Conservation (phyloP, 2,329 filamentous ascomycete species). For the Coniochaeta sp. region DNA sequence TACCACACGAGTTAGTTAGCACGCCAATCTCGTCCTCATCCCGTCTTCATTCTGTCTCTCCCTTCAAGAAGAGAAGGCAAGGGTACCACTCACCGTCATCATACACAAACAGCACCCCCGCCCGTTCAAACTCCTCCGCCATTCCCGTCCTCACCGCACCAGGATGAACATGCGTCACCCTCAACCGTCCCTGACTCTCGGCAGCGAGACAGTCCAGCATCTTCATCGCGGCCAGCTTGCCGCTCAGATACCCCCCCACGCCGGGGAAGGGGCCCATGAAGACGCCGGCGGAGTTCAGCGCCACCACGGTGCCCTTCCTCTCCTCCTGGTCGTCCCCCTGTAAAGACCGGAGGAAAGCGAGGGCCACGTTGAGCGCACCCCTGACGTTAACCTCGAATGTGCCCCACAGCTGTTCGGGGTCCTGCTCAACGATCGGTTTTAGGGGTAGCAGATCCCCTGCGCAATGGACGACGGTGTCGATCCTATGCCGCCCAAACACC, state of each 20-base stretch:
- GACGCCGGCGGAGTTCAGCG: constrained; percentile 17
- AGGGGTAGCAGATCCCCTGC: constrained; percentile 16
- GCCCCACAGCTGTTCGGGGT: not conserved
- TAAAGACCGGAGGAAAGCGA: constrained; percentile 15
- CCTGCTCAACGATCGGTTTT: constrained; percentile 6
- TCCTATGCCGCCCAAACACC: constrained; percentile 11
- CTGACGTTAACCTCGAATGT: constrained; percentile 21
- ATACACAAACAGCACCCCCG: constrained; percentile 7
- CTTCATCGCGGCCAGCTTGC: constrained; percentile 33
- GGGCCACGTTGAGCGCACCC: constrained; percentile 22
- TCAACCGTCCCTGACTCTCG: constrained; percentile 28
- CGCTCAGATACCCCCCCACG: constrained; percentile 30
- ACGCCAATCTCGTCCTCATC: too few relatives aligned
- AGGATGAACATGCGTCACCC: constrained; percentile 35
- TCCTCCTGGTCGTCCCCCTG: not conserved
- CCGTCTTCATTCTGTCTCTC: too few relatives aligned
- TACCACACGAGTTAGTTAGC: too few relatives aligned
- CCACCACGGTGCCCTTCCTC: constrained; percentile 11
- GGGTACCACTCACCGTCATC: constrained; percentile 10
- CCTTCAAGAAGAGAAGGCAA: too few relatives aligned
- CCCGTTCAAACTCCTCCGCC: not conserved
- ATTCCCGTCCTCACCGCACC: constrained; percentile 25
- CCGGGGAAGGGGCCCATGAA: constrained; percentile 17
- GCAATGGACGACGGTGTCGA: constrained; percentile 29
- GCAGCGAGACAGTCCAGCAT: constrained; percentile 32